Conservation (phyloP, 2,329 filamentous ascomycete species). For the Parastagonospora avenae region DNA sequence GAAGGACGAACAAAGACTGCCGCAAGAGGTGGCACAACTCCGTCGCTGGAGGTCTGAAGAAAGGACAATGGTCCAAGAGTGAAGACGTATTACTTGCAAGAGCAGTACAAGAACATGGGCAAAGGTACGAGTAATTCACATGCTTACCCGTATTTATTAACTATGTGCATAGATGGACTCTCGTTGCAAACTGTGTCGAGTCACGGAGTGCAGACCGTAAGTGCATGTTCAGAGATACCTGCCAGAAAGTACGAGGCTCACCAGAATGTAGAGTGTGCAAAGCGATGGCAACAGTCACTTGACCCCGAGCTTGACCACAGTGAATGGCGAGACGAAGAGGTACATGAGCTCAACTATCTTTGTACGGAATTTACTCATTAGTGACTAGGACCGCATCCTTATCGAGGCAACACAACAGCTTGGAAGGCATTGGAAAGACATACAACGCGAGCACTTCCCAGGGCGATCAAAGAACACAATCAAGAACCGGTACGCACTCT, state of each 20-base stretch:
- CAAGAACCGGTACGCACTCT: constrained; percentile 43
- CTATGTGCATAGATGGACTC: constrained; percentile 45
- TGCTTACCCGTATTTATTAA: neutral
- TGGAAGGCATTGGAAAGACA: constrained; percentile 48
- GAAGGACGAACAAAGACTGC: constrained; percentile 53
- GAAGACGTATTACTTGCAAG: constrained; percentile 42
- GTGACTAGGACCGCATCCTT: constrained; percentile 32
- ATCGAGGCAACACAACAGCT: constrained; percentile 39
- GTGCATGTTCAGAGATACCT: constrained; percentile 14
- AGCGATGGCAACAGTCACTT: constrained; percentile 53
- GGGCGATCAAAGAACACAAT: constrained; percentile 47
- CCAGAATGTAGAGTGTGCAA: constrained; percentile 51
- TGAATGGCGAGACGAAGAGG: constrained; percentile 47
- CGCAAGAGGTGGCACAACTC: constrained; percentile 52
- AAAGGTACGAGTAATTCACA: constrained; percentile 30
- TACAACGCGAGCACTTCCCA: constrained; percentile 41
- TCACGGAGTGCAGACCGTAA: constrained; percentile 49
- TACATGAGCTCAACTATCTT: constrained; percentile 10
- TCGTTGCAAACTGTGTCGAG: constrained; percentile 48
- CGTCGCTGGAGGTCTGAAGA: constrained; percentile 46
- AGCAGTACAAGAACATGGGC: constrained; percentile 46
- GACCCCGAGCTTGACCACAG: constrained; percentile 50
- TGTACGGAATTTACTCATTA: neutral
- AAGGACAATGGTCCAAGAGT: constrained; percentile 48
- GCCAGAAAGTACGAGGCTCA: neutral